Base-by-base conservation (phyloP, 306 rosid genomes). In the Corylus heterophylla region DNA sequence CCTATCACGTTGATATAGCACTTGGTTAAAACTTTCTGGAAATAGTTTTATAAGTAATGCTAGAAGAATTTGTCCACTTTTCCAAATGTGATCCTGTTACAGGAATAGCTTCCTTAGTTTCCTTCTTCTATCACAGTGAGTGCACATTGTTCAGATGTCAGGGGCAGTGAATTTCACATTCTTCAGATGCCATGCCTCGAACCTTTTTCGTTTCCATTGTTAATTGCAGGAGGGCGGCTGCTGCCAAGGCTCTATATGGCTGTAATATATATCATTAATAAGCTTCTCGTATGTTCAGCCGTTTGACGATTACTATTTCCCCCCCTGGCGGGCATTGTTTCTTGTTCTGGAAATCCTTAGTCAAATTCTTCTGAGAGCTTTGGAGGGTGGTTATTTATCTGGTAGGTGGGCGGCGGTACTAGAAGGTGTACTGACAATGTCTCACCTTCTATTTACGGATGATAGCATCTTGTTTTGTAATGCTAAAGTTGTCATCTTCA, bases 121-220 rank as follows among this genome's bases (percentile, higher is more conserved):
- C 7, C 50, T 66, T 66, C 8, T 63, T 66, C 8, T 63, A n/a
- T n/a, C 20, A 7, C 18, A 54, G n/a, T 54, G 25, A 54, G 25
- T 18, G 59, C 10, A 18, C 59, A 54, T 17, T 54, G 59, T 58
- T 58, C 44, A n/a, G 63, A 62, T 76, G 78, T 49, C 13, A 13
- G 52, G 12, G 52, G 4, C 52, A 49, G 4, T 49, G 16, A 49
- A 42, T 42, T 11, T 48, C 52, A 48, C 13, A 48, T 48, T 79
- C 7, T 42, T 42, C 48, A 18, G 62, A 61, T 76, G 78, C 58
- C 76, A 72, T 76, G 80, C 58, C 68, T 51, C 56, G 67, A 70
- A 56, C 73, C 50, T 52, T 51, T 73, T 74, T 74, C 25, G 70
- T 78, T 82, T 54, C 73, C 48, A 25, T 18, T 73, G 66, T 80